Evolutionary conservation across 225 moss, liverwort and hornwort genomes (phyloP), one percentile per base, ranked within the genome.

Genomic region (Sphagnum tenellum): DNA sequence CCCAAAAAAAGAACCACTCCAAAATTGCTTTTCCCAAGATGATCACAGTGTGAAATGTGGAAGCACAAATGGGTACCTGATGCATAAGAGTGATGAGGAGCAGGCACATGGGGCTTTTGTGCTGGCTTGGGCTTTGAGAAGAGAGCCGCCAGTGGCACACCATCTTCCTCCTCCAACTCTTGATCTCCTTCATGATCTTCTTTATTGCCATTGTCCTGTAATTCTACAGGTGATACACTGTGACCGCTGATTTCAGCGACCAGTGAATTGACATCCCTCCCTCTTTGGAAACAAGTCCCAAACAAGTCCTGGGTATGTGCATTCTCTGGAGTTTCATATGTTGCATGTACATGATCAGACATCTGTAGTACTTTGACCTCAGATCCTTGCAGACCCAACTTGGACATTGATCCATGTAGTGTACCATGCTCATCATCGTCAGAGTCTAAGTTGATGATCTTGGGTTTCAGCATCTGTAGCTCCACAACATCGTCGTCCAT

Each of bases 81-180:
- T 69, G 50, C 68, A 5, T 55, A 63, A 56, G 54, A 64, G 60
- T 63, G 60, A 1, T 61, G 57, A 29, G 29, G 29, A 46, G 50
- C 70, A 46, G 71, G 11, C 55, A 52, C 64, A 69, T 64, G 77
- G 61, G 72, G 56, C 63, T 51, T 46, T 51, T 65, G 68, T 63
- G 60, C 60, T 65, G 65, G 13, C 74, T 66, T 71, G 62, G 68
- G 74, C 64, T 76, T 81, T 47, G 70, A 59, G 64, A 78, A 81
- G 50, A 84, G 83, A 11, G 85, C 74, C 51, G 85, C 67, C 44
- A 85, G 62, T 49, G 81, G 72, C 57, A 81, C 74, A 64, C 60
- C 59, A 60, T 85, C 85, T 71, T 63, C 71, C 56, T 77, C 77
- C 68, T 80, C 83, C 46, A 68, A 72, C 6, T 67, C 67, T 12